Evolutionary conservation across 768 basidiomycete species (phyloP).

Genomic region (Mrakia blollopis): DNA sequence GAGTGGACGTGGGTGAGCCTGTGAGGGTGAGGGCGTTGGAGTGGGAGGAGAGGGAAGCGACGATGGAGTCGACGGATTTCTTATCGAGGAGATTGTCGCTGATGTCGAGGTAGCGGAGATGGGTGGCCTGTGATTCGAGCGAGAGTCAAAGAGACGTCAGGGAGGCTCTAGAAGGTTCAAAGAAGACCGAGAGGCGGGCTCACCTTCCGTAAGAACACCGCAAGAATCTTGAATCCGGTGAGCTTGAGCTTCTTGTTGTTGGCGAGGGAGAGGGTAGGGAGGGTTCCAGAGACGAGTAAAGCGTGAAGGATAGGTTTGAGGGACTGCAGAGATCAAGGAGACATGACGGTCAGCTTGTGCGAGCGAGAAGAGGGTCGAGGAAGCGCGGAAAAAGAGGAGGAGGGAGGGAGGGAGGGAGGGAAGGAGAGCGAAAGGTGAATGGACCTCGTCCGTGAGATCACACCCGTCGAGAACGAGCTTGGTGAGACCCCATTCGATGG

Average conservation of each 20-base stretch:
- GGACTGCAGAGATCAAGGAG: conserved; percentile 49
- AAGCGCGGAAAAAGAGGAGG: too few species aligned
- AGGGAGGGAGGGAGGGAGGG: too few species aligned
- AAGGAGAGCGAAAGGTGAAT: conserved; percentile 36
- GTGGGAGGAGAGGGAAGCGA: conserved; percentile 43
- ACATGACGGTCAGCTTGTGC: not conserved
- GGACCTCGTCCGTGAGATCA: conserved; percentile 74
- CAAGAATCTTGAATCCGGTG: conserved; percentile 69
- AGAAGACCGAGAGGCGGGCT: conserved; percentile 11
- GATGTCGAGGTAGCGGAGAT: conserved; percentile 79
- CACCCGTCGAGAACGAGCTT: conserved; percentile 83
- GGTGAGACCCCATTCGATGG: conserved; percentile 85
- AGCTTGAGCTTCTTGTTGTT: conserved; percentile 77
- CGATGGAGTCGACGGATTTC: conserved; percentile 74
- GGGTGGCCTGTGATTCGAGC: conserved; percentile 55
- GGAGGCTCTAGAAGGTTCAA: not conserved
- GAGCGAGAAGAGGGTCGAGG: not conserved
- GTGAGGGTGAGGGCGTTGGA: not conserved
- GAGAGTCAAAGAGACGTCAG: conserved; percentile 14
- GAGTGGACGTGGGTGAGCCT: not conserved
- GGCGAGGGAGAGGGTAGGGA: conserved; percentile 78
- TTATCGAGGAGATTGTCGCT: conserved; percentile 82
- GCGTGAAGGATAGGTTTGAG: conserved; percentile 87
- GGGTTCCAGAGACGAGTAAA: conserved; percentile 70
- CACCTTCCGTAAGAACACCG: conserved; percentile 73